Percentiles rank a stretch among this genome's conserved stretches.
Evolutionary conservation across 1,139 yeast genomes (phyloP).

Genomic region (Blastobotrys apis): DNA sequence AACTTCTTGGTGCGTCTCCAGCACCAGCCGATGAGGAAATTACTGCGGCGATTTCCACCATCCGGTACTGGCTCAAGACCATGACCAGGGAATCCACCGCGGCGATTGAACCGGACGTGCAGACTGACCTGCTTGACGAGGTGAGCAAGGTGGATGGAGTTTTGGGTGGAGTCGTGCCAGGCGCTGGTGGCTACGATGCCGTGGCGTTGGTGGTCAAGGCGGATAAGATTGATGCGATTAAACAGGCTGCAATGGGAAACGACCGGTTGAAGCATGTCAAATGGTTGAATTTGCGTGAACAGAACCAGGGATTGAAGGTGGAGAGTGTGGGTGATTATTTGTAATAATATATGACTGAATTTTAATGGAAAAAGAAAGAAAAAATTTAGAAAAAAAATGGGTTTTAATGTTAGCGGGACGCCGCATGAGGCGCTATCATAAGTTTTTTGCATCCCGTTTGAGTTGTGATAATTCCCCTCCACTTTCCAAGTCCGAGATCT

Average conservation of each 20-base stretch:
- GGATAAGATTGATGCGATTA: constrained; percentile 41
- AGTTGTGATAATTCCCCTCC: too few species aligned
- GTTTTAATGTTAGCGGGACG: too few species aligned
- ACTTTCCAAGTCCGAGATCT: too few species aligned
- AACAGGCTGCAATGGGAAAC: constrained; percentile 33
- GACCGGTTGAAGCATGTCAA: constrained; percentile 24
- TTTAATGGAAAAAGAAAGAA: too few species aligned
- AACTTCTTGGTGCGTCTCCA: constrained; percentile 36
- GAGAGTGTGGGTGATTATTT: constrained; percentile 14
- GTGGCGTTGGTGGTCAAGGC: constrained; percentile 64
- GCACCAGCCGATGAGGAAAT: constrained; percentile 9
- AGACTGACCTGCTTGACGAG: constrained; percentile 64
- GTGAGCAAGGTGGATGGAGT: constrained; percentile 64
- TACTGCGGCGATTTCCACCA: constrained; percentile 38
- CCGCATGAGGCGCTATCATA: too few species aligned
- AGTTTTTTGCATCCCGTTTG: too few species aligned
- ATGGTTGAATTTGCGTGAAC: constrained; percentile 37
- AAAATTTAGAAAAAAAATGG: too few species aligned
- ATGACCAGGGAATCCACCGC: constrained; percentile 70
- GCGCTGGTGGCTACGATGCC: constrained; percentile 98
- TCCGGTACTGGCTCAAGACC: constrained; percentile 52
- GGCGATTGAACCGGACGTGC: constrained; percentile 80
- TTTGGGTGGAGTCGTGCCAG: constrained; percentile 93
- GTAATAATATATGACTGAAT: too few species aligned
- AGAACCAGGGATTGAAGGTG: constrained; percentile 31